A percentile compares a stretch with the other conserved stretches of the same genome.
Conservation (phyloP, 192 early-diverging fungal genomes). For the Coemansia sp. region DNA sequence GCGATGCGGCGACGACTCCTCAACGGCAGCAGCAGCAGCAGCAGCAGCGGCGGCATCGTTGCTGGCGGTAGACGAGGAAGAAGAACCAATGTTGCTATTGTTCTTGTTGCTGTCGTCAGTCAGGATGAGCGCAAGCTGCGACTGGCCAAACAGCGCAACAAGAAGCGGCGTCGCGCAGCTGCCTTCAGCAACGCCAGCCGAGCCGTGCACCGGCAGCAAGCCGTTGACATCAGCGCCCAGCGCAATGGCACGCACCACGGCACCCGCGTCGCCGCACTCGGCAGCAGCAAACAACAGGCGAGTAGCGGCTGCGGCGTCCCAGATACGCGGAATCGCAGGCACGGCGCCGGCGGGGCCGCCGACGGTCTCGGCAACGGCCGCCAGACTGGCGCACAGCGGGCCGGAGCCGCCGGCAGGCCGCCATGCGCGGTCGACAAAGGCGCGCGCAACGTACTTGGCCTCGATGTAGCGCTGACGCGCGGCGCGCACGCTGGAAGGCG, state of each 20-base stretch:
- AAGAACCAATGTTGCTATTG: too few relatives aligned
- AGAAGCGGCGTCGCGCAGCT: constrained; percentile 17
- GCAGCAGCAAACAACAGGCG: constrained; percentile 40
- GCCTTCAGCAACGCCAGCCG: neutral
- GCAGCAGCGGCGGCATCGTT: neutral
- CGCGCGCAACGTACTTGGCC: constrained; percentile 67
- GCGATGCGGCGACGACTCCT: neutral
- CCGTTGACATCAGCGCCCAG: constrained; percentile 69
- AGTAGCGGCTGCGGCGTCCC: constrained; percentile 20
- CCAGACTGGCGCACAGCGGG: constrained; percentile 2
- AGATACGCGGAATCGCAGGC: neutral
- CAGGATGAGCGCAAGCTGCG: neutral
- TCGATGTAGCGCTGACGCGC: constrained; percentile 64
- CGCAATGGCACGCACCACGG: constrained; percentile 65
- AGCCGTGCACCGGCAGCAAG: constrained; percentile 2
- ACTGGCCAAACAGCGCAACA: constrained; percentile 32
- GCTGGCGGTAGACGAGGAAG: too few relatives aligned
- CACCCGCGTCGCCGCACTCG: constrained; percentile 52
- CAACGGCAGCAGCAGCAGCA: neutral
- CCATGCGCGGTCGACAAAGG: constrained; percentile 45
- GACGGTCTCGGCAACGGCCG: neutral
- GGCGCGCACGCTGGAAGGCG: constrained; percentile 48
- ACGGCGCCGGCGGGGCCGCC: neutral
- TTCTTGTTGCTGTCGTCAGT: neutral
- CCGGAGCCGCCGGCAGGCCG: constrained; percentile 21